These are phyloP conservation scores for Chaetomium fimeti DNA, from an alignment of 495 filamentous ascomycete genomes.

Conservation along the genomic window DNA sequence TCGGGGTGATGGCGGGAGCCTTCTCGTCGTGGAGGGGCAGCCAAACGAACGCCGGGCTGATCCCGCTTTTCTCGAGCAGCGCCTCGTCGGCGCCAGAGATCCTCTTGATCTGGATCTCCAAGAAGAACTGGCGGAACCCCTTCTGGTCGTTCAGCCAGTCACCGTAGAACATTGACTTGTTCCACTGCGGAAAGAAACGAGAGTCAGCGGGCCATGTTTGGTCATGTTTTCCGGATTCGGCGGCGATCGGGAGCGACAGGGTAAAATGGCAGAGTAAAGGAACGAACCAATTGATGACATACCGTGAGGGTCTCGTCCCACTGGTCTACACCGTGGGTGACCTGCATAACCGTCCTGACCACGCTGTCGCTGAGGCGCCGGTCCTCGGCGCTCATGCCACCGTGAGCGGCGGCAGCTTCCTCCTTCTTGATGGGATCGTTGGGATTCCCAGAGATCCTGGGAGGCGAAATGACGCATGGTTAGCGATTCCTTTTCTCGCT, in stretches of 20 bases:
- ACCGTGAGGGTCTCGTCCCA: slow-evolving; percentile 9
- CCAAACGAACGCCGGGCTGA: slow-evolving; percentile 21
- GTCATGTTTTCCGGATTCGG: not conserved
- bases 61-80: slow-evolving; percentile 21
- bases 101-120: slow-evolving; percentile 36
- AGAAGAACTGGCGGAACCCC: slow-evolving; percentile 22
- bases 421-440: slow-evolving; percentile 17
- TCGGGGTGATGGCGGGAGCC: slow-evolving; percentile 6
- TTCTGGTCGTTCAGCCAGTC: slow-evolving; percentile 24
- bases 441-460: slow-evolving; percentile 23
- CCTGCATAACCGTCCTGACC: slow-evolving; percentile 7
- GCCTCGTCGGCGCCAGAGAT: slow-evolving; percentile 27
- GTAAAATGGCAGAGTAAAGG: slow-evolving; percentile 1
- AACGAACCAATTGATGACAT: not conserved
- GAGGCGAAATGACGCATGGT: not conserved
- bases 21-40: slow-evolving; percentile 19
- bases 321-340: slow-evolving; percentile 2
- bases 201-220: slow-evolving; percentile 6
- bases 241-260: not conserved
- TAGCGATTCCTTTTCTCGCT: slow-evolving; percentile 1
- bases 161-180: slow-evolving; percentile 26
- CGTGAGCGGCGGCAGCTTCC: not conserved
- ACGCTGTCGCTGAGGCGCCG: slow-evolving; percentile 13
- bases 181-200: slow-evolving; percentile 22
- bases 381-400: slow-evolving; percentile 12